phyloP scores from a whole-genome alignment of 2,329 filamentous ascomycete species.

The Epichloe uncinata region DNA sequence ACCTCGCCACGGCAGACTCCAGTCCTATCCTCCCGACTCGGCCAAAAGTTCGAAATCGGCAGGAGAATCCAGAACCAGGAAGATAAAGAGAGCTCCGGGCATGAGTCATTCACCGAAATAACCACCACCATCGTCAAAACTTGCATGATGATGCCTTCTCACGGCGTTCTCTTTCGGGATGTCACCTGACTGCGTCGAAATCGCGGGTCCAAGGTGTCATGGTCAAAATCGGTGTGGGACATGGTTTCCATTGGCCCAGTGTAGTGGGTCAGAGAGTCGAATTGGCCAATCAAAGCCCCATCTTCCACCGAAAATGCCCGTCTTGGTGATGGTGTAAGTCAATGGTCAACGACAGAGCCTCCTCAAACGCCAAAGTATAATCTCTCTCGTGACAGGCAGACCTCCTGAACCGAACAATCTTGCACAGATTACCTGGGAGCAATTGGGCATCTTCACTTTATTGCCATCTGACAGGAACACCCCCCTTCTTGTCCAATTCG shows the following conservation, averaged over 20 bases:
- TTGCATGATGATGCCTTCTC: background rate
- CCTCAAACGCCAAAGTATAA: constrained; percentile 26
- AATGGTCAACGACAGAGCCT: constrained; percentile 19
- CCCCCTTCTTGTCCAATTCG: constrained; percentile 23
- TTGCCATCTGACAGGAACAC: constrained; percentile 22
- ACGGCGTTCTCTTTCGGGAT: background rate
- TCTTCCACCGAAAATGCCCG: constrained; percentile 19
- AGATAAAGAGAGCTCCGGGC: background rate
- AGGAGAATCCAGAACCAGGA: background rate
- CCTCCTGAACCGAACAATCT: constrained; percentile 25
- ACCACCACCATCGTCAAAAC: background rate
- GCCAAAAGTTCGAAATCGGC: background rate
- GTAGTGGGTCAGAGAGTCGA: constrained; percentile 8
- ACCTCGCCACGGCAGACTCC: background rate
- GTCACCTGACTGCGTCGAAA: constrained; percentile 12
- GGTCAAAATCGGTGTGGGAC: constrained; percentile 19
- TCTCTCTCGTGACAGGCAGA: constrained; percentile 23
- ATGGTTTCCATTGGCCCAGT: constrained; percentile 18
- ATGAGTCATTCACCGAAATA: background rate
- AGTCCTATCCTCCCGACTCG: no score
- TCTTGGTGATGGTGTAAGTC: constrained; percentile 26
- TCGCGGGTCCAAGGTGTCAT: constrained; percentile 1
- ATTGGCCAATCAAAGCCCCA: constrained; percentile 17
- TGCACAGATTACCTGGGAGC: constrained; percentile 24
- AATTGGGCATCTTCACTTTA: constrained; percentile 27